Percentiles rank a stretch among this genome's conserved stretches.
phyloP scores from a whole-genome alignment of 371 early-diverging fungal genomes.

The Batkoa obscura region DNA sequence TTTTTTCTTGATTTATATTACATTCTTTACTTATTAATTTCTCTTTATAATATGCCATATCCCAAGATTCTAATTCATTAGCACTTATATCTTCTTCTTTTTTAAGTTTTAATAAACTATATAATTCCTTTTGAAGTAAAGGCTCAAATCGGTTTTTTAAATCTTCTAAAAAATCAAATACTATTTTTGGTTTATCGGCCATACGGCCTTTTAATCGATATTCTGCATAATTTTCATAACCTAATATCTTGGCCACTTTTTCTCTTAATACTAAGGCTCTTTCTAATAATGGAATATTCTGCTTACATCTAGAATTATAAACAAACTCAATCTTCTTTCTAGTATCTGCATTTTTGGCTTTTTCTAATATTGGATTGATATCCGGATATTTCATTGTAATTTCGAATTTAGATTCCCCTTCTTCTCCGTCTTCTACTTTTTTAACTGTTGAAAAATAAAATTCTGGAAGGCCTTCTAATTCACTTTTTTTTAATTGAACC shows the following conservation, averaged over 20 bases:
- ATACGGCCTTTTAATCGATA: slow-evolving; percentile 58
- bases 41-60: slow-evolving; percentile 50
- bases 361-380: slow-evolving; percentile 20
- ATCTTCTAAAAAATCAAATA: slow-evolving; percentile 44
- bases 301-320: slow-evolving; percentile 32
- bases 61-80: slow-evolving; percentile 51
- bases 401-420: slow-evolving; percentile 37
- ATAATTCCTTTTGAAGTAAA: slow-evolving; percentile 35
- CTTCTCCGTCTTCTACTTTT: slow-evolving; percentile 24
- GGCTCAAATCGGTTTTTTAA: slow-evolving; percentile 31
- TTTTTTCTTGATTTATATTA: slow-evolving; percentile 42
- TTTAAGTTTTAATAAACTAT: slow-evolving; percentile 30
- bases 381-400: slow-evolving; percentile 63
- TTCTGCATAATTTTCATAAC: slow-evolving; percentile 52
- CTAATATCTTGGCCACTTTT: slow-evolving; percentile 29
- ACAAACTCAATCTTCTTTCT: slow-evolving; percentile 25
- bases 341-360: slow-evolving; percentile 37
- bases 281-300: slow-evolving; percentile 31
- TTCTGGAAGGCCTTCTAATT: slow-evolving; percentile 56
- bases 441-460: slow-evolving; percentile 36
- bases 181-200: slow-evolving; percentile 55
- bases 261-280: slow-evolving; percentile 12
- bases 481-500: slow-evolving; percentile 24
- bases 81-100: slow-evolving; percentile 24
- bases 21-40: slow-evolving; percentile 47